Conservation (phyloP, 2,329 filamentous ascomycete genomes). For the Cladorrhinum sp. region DNA sequence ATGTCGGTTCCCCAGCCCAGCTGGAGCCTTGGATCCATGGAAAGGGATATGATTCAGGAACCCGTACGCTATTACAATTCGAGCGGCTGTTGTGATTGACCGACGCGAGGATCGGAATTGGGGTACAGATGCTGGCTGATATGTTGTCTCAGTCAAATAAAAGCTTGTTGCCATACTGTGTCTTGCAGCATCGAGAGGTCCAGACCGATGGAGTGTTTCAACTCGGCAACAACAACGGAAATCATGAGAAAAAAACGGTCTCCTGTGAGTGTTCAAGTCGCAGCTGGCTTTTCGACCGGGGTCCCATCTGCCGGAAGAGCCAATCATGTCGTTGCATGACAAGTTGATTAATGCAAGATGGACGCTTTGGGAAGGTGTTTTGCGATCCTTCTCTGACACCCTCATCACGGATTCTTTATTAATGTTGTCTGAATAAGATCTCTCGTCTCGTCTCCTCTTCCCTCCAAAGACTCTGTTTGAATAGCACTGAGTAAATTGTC, state of each 20-base stretch:
- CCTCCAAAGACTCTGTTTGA: background rate
- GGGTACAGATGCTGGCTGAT: background rate
- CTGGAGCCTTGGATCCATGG: background rate
- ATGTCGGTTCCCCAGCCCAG: background rate
- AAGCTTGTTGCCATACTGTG: conserved; percentile 4
- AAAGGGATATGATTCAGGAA: conserved; percentile 3
- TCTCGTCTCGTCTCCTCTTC: no score
- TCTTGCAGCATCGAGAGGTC: conserved; percentile 2
- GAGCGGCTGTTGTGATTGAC: background rate
- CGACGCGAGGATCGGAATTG: background rate
- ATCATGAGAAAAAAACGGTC: background rate
- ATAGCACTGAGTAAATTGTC: background rate
- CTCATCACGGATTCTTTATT: background rate
- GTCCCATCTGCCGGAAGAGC: background rate
- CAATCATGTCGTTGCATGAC: background rate
- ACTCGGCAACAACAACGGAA: background rate
- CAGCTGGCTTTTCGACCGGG: background rate
- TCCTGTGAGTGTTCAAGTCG: background rate
- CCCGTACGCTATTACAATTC: background rate
- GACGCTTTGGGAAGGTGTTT: conserved; percentile 5
- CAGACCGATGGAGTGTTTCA: background rate
- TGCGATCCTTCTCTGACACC: background rate
- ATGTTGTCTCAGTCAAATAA: conserved; percentile 5
- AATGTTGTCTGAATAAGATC: background rate
- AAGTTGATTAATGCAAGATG: conserved; percentile 5